These are phyloP conservation scores for Vigna angularis DNA, from an alignment of 306 rosid species.

Conservation along the genomic window DNA sequence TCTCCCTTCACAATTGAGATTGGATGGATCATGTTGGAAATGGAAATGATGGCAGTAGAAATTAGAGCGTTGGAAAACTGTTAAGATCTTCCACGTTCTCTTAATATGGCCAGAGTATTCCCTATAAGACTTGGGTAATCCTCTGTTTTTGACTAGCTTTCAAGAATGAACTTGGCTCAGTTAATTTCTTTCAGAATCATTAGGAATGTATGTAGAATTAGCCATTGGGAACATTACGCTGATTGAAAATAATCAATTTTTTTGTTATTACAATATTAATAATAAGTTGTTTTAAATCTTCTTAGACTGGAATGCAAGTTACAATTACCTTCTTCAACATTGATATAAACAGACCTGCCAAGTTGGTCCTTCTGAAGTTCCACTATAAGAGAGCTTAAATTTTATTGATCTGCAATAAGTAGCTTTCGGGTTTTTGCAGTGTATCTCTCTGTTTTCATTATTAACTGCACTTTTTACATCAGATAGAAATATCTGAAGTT, in stretches of 20 bases:
- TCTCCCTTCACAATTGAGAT: background rate
- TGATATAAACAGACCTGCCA: slow-evolving; percentile 4
- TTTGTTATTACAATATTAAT: background rate
- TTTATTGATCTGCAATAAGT: slow-evolving; percentile 6
- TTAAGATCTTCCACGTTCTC: background rate
- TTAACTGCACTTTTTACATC: slow-evolving; percentile 11
- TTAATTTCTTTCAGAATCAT: background rate
- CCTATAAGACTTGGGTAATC: slow-evolving; percentile 5
- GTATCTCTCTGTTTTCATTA: background rate
- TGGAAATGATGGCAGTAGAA: background rate
- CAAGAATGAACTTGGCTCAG: background rate
- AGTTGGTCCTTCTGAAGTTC: slow-evolving; percentile 21
- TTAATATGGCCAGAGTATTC: background rate
- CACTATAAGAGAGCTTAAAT: background rate
- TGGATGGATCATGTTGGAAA: background rate
- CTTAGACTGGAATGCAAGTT: background rate
- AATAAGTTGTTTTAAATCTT: background rate
- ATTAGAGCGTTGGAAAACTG: background rate
- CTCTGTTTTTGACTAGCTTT: background rate
- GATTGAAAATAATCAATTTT: background rate
- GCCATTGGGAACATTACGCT: background rate
- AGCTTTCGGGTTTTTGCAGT: slow-evolving; percentile 28
- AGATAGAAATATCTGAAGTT: slow-evolving; percentile 13
- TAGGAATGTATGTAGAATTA: background rate
- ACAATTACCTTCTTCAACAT: background rate